phyloP scores from a whole-genome alignment of 164 flowering plant genomes.

The Cinnamomum chago region DNA sequence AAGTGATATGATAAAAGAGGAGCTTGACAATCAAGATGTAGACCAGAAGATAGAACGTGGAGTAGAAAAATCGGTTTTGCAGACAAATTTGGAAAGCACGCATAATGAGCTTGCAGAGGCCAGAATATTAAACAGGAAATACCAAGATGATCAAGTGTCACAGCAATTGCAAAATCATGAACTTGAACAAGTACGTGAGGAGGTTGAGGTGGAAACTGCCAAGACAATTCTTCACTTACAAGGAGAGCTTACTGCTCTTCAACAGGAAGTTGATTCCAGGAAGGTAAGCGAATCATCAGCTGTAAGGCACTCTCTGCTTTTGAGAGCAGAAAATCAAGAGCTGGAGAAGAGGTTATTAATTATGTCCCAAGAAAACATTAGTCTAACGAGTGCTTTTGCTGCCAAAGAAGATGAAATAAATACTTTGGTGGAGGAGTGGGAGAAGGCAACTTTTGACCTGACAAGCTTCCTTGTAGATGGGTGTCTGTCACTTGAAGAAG shows the following conservation, averaged over 20 bases:
- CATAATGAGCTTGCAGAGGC: constrained; percentile 46
- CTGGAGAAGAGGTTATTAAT: constrained; percentile 36
- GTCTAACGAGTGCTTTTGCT: constrained; percentile 33
- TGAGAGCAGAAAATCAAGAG: constrained; percentile 14
- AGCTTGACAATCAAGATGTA: constrained; percentile 14
- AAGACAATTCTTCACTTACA: constrained; percentile 62
- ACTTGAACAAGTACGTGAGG: constrained; percentile 42
- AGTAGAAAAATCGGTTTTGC: constrained; percentile 18
- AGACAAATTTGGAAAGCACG: constrained; percentile 38
- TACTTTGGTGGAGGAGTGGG: constrained; percentile 48
- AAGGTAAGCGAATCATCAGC: constrained; percentile 1
- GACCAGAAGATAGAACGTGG: constrained; percentile 12
- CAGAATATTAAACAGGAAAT: constrained; percentile 32
- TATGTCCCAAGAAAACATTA: constrained; percentile 46
- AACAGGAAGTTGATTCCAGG: constrained; percentile 27
- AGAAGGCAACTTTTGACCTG: constrained; percentile 63
- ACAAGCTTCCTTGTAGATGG: constrained; percentile 69
- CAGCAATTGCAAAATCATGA: constrained; percentile 34
- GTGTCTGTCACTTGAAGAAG: constrained; percentile 59
- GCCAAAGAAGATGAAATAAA: constrained; percentile 49
- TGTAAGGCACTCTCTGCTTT: not conserved
- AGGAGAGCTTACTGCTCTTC: constrained; percentile 57
- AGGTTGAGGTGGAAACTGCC: constrained; percentile 64
- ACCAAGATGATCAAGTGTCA: constrained; percentile 39
- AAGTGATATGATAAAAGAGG: not conserved